phyloP scores from a whole-genome alignment of 352 stramenopile species.

The Elongisporangium prolatum region DNA sequence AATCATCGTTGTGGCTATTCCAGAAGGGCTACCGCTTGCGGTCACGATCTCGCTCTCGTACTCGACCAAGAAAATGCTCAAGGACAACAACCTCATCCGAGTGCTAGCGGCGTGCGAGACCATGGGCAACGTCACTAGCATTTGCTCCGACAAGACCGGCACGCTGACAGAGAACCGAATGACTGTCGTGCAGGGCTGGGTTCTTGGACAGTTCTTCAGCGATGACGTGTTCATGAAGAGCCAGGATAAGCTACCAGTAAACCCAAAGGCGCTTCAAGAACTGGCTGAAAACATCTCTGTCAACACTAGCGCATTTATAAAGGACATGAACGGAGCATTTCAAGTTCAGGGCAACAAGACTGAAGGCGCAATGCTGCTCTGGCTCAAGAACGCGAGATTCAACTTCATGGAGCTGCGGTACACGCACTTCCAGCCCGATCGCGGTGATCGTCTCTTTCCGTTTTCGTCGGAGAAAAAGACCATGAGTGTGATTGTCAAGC shows the following conservation, averaged over 20 bases:
- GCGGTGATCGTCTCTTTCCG: conserved; percentile 61
- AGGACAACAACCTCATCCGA: conserved; percentile 98
- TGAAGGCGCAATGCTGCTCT: conserved; percentile 75
- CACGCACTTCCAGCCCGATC: conserved; percentile 40
- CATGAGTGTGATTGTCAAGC: conserved; percentile 63
- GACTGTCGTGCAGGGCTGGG: conserved; percentile 92
- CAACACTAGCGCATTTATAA: conserved; percentile 75
- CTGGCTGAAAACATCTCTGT: conserved; percentile 57
- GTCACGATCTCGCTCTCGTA: conserved; percentile 95
- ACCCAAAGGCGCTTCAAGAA: conserved; percentile 30
- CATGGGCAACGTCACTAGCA: conserved; percentile 98
- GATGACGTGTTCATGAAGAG: conserved; percentile 34
- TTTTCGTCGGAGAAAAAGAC: conserved; percentile 85
- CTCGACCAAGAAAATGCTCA: conserved; percentile 97
- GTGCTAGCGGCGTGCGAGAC: conserved; percentile 97
- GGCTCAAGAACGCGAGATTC: conserved; percentile 51
- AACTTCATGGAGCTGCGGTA: conserved; percentile 57
- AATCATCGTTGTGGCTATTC: conserved; percentile 94
- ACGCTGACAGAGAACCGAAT: conserved; percentile 98
- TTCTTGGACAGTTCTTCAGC: conserved; percentile 60
- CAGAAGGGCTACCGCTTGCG: conserved; percentile 90
- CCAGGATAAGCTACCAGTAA: conserved; percentile 27
- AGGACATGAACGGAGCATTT: conserved; percentile 27
- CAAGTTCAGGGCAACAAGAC: conserved; percentile 80
- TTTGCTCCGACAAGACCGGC: conserved; percentile 97